Percentiles rank a stretch among this genome's conserved stretches.
phyloP scores from a whole-genome alignment of 1,139 yeast genomes.

The Candida sojae region DNA sequence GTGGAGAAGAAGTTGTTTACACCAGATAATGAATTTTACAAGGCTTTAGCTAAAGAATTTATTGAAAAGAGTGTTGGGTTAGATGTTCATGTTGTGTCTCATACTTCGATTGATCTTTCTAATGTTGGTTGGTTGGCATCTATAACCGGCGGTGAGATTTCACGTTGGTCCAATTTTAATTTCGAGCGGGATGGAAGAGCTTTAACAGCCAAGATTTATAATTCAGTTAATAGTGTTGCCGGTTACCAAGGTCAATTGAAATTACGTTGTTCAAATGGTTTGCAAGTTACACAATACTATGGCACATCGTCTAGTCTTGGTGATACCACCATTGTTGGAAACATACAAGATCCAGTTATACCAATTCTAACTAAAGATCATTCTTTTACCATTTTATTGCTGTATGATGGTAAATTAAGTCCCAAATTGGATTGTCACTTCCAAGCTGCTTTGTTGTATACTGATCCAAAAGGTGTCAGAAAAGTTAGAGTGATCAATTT shows the following conservation, averaged over 20 bases:
- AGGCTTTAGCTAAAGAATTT: slow-evolving; percentile 58
- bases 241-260: slow-evolving; percentile 87
- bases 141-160: slow-evolving; percentile 72
- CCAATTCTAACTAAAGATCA: slow-evolving; percentile 70
- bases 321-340: slow-evolving; percentile 35
- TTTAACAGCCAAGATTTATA: slow-evolving; percentile 60
- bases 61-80: slow-evolving; percentile 66
- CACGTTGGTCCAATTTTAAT: slow-evolving; percentile 67
- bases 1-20: slow-evolving; percentile 57
- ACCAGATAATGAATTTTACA: slow-evolving; percentile 66
- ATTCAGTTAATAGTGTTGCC: slow-evolving; percentile 42
- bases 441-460: slow-evolving; percentile 87
- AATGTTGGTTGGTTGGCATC: slow-evolving; percentile 69
- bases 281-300: slow-evolving; percentile 79
- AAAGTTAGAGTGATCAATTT: slow-evolving; percentile 83
- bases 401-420: slow-evolving; percentile 75
- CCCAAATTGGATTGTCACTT: slow-evolving; percentile 80
- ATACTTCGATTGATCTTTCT: slow-evolving; percentile 69
- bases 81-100: slow-evolving; percentile 73
- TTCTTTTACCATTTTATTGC: slow-evolving; percentile 68
- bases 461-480: slow-evolving; percentile 73
- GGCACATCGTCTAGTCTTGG: slow-evolving; percentile 46
- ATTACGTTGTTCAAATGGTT: slow-evolving; percentile 85
- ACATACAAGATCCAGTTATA: slow-evolving; percentile 62
- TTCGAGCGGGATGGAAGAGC: slow-evolving; percentile 70